Evolutionary conservation across 2,329 filamentous ascomycete species (phyloP).

Genomic region (Curvularia sp.): DNA sequence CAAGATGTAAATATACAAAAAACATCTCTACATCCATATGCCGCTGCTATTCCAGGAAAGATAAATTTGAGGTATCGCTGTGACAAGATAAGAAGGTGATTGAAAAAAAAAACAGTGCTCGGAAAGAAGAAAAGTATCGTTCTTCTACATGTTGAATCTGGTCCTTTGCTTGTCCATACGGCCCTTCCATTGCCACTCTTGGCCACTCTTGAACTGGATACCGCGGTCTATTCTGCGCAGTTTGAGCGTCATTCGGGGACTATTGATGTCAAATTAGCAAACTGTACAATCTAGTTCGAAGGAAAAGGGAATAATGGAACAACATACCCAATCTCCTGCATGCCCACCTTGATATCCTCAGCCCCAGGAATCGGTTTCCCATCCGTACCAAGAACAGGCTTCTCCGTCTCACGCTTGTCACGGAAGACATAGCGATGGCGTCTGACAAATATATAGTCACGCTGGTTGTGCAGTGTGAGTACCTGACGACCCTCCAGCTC

Average conservation of each 20-base stretch:
- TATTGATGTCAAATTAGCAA: slow-evolving; percentile 13
- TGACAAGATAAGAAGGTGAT: background rate
- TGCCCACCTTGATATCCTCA: slow-evolving; percentile 81
- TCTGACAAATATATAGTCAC: slow-evolving; percentile 93
- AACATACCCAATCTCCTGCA: slow-evolving; percentile 79
- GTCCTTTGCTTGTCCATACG: slow-evolving; percentile 94
- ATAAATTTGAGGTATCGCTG: too few species aligned
- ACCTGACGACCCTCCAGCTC: slow-evolving; percentile 88
- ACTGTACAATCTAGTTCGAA: background rate
- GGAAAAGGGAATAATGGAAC: slow-evolving; percentile 57
- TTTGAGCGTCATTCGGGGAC: slow-evolving; percentile 76
- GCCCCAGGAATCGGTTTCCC: slow-evolving; percentile 85
- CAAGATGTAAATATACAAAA: too few species aligned
- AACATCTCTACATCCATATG: too few species aligned
- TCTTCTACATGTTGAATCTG: slow-evolving; percentile 80
- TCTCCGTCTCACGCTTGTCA: slow-evolving; percentile 85
- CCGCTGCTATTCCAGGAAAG: too few species aligned
- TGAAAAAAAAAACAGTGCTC: too few species aligned
- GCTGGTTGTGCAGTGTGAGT: slow-evolving; percentile 90
- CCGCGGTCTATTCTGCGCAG: slow-evolving; percentile 90
- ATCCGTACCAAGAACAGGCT: slow-evolving; percentile 80
- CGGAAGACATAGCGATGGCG: slow-evolving; percentile 92
- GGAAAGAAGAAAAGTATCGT: background rate
- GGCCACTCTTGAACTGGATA: slow-evolving; percentile 75
- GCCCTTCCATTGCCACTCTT: slow-evolving; percentile 97